phyloP scores from a whole-genome alignment of 495 filamentous ascomycete genomes.

The Cudoniella acicularis region DNA sequence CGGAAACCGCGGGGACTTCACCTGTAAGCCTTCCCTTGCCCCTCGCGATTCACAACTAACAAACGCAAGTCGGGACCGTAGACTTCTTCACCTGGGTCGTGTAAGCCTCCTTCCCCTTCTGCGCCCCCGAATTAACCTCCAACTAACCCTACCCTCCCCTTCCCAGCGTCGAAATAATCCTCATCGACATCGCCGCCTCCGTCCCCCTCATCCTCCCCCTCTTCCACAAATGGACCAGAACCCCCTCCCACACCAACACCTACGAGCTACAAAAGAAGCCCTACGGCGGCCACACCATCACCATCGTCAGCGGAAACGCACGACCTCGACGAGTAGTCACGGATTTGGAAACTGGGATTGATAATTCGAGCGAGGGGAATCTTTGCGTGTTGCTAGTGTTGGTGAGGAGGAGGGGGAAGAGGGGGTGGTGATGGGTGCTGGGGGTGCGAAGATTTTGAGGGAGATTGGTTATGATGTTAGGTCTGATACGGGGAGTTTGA shows the following conservation, averaged over 20 bases:
- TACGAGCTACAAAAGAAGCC: constrained; percentile 12
- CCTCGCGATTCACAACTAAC: not conserved
- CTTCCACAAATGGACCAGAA: not conserved
- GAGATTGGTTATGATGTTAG: not conserved
- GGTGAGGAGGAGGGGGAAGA: not conserved
- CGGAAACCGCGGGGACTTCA: not conserved
- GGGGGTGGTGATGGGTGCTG: not conserved
- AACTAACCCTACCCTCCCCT: not conserved
- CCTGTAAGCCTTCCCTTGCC: not conserved
- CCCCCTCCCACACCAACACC: constrained; percentile 1
- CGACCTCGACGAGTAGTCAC: too few species aligned
- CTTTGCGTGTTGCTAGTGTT: not conserved
- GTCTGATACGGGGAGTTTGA: not conserved
- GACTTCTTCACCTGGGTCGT: not conserved
- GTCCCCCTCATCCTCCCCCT: constrained; percentile 1
- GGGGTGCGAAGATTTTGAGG: not conserved
- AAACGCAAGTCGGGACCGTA: not conserved
- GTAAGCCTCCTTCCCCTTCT: not conserved
- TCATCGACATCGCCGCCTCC: not conserved
- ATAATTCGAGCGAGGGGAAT: not conserved
- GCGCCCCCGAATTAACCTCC: too few species aligned
- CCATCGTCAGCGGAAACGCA: not conserved
- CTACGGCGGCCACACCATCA: not conserved
- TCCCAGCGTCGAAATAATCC: not conserved
- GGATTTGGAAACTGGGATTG: not conserved